These are phyloP conservation scores for Knoxia roxburghii DNA, from an alignment of 257 asterid genomes.

Conservation along the genomic window DNA sequence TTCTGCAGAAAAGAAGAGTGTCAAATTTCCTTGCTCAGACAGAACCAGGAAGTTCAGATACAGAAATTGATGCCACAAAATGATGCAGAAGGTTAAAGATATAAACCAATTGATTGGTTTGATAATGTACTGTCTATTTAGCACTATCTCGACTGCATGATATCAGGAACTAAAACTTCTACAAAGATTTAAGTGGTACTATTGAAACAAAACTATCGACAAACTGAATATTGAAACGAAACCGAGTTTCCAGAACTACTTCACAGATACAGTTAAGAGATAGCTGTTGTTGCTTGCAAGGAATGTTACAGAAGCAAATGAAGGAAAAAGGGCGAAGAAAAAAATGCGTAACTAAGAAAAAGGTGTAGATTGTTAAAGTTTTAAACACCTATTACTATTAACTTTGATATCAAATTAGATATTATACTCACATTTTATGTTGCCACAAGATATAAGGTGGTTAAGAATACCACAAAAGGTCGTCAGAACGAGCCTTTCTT, in stretches of 20 bases:
- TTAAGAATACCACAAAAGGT: slow-evolving; percentile 42
- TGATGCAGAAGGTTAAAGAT: neutral
- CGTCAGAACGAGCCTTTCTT: slow-evolving; percentile 56
- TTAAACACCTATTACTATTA: neutral
- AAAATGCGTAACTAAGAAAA: no score
- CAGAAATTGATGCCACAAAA: neutral
- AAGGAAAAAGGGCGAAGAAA: no score
- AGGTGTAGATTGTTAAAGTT: no score
- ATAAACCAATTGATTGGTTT: neutral
- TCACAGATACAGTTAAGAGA: no score
- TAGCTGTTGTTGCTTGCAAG: neutral
- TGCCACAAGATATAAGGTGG: slow-evolving; percentile 39
- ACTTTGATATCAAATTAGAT: neutral
- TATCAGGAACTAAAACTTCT: neutral
- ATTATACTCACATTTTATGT: slow-evolving; percentile 37
- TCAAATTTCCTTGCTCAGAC: neutral
- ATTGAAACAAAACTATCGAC: neutral
- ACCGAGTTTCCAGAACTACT: neutral
- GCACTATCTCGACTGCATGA: no score
- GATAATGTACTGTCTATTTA: no score
- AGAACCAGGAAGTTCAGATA: neutral
- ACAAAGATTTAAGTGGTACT: neutral
- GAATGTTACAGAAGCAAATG: no score
- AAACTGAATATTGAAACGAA: neutral
- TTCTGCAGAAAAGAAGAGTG: slow-evolving; percentile 7